Evolutionary conservation across 148 eudicot genomes (phyloP).

Genomic region (Rheum nobile): DNA sequence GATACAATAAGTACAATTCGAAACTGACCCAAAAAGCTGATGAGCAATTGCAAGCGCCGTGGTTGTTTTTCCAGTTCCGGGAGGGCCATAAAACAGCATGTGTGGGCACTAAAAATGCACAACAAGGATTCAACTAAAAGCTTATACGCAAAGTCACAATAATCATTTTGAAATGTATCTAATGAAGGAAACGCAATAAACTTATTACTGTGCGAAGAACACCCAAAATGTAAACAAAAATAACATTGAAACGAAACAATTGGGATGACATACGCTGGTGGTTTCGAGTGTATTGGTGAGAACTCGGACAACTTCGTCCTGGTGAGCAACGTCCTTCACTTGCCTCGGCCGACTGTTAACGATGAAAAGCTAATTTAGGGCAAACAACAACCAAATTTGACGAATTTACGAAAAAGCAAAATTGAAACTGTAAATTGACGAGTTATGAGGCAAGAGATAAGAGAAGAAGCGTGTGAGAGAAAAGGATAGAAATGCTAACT

Average conservation of each 20-base stretch:
- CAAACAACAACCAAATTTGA: neutral
- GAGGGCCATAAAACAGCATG: constrained; percentile 94
- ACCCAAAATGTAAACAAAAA: neutral
- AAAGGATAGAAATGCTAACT: constrained; percentile 24
- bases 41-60: constrained; percentile 89
- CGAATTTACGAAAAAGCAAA: neutral
- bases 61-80: constrained; percentile 94
- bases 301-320: constrained; percentile 85
- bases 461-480: neutral
- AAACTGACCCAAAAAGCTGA: constrained; percentile 77
- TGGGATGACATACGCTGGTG: constrained; percentile 35
- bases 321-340: constrained; percentile 96
- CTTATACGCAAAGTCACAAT: neutral
- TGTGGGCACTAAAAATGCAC: constrained; percentile 58
- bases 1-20: neutral
- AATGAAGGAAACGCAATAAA: neutral
- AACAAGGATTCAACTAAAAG: neutral
- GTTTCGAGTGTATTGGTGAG: constrained; percentile 93
- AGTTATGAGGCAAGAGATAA: neutral
- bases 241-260: neutral
- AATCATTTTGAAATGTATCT: neutral
- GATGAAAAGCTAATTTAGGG: neutral
- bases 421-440: neutral
- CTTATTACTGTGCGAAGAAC: neutral
- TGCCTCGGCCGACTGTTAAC: constrained; percentile 71